phyloP scores from a whole-genome alignment of 2,329 filamentous ascomycete genomes.

The Aureobasidium pullulans region DNA sequence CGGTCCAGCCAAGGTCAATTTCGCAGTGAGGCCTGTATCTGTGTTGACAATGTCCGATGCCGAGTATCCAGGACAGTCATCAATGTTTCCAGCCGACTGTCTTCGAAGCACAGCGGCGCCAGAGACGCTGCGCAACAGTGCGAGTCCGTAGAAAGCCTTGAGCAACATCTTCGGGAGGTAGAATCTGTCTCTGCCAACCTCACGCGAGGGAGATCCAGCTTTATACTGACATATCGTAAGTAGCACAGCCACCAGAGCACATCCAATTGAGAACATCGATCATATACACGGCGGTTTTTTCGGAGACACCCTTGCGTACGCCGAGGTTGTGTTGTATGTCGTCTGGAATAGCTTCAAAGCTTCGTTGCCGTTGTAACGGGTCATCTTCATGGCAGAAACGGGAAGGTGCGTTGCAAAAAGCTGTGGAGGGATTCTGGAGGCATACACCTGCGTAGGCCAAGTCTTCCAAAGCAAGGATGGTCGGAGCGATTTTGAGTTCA shows the following conservation, averaged over 20 bases:
- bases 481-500: neutral
- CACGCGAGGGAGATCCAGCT: neutral
- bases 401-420: neutral
- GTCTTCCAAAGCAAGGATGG: neutral
- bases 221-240: conserved; percentile 3
- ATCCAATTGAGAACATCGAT: neutral
- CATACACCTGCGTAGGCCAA: conserved; percentile 4
- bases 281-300: conserved; percentile 1
- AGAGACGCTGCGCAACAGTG: neutral
- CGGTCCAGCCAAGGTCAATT: conserved; percentile 60
- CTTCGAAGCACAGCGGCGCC: neutral
- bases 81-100: conserved; percentile 1
- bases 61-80: conserved; percentile 58
- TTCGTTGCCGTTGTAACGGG: neutral
- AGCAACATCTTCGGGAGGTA: neutral
- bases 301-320: neutral
- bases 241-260: conserved; percentile 1
- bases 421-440: neutral
- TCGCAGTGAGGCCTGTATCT: conserved; percentile 29
- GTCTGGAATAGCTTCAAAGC: neutral
- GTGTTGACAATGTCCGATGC: conserved; percentile 51
- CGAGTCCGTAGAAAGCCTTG: neutral
- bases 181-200: neutral
- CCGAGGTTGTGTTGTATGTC: neutral
- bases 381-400: neutral